Evolutionary conservation across 1,284 basidiomycete genomes (phyloP).

Genomic region (Boletellus dicymbophilus): DNA sequence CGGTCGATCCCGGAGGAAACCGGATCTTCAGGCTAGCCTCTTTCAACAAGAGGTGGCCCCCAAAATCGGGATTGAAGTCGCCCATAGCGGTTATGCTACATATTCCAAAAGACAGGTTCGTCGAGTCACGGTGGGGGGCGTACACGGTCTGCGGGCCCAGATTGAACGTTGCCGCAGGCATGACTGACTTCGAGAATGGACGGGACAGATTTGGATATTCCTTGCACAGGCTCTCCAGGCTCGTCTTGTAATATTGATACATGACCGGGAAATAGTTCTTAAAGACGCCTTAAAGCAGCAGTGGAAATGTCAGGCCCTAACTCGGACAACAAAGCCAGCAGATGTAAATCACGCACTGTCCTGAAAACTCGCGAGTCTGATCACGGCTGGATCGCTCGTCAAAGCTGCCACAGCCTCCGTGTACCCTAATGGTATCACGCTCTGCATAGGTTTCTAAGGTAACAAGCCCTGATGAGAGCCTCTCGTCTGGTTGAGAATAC

Average conservation of each 20-base stretch:
- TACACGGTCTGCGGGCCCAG: neutral
- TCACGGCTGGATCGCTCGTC: neutral
- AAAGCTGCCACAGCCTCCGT: neutral
- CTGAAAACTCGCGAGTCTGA: neutral
- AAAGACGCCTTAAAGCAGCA: neutral
- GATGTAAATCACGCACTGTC: neutral
- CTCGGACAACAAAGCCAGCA: too few relatives aligned
- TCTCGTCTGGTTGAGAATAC: neutral
- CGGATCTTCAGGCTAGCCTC: neutral
- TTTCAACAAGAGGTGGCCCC: neutral
- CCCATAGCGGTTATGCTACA: neutral
- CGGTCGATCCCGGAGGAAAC: neutral
- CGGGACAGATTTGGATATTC: neutral
- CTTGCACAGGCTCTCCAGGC: neutral
- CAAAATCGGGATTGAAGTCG: neutral
- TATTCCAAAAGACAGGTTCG: neutral
- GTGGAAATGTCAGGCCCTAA: too few relatives aligned
- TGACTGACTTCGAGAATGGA: neutral
- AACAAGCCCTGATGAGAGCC: neutral
- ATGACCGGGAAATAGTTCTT: neutral
- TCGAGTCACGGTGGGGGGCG: neutral
- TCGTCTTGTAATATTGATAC: neutral
- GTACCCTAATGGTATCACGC: neutral
- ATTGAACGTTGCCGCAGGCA: neutral
- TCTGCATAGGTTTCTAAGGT: neutral